Evolutionary conservation across 345 rosid species (phyloP), one percentile per base, ranked within the genome.

Genomic region (Pistacia integerrima): DNA sequence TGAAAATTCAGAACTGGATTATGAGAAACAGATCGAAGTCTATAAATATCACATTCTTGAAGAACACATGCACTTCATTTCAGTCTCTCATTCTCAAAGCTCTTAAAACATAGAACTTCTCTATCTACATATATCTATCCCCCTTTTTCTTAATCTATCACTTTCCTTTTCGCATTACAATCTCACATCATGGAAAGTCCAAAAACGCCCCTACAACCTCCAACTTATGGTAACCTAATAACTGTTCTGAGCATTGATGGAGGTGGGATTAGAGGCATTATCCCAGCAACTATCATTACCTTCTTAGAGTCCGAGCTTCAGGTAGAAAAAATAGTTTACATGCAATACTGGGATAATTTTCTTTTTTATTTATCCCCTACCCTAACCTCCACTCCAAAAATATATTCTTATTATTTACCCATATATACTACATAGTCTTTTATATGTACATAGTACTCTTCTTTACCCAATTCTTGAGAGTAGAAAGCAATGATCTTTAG

Each of bases 171-270:
- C 20, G 20, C 33, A 7, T 22, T 20, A 5, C 6, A 0, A 12
- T 54, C 57, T 22, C 64, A 2, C 11, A 1, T 57, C 12, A 73
- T 75, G 69, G 88, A 83, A 17, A 78, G 84, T 61, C 89, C 90
- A 16, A 68, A 79, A 81, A 82, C 90, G 30, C 89, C 90, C 36
- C 74, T 86, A 7, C 91, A 86, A 55, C 88, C 87, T 52, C 90
- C 91, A 4, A 82, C 88, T 14, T 74, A 70, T 56, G 91, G 91
- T 65, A 82, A 81, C 70, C 56, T 81, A 55, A 64, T 92, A 25
- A 92, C 94, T 20, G 69, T 92, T 62, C 94, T 90, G 30, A 88
- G 91, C 74, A 90, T 90, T 11, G 94, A 92, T 56, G 97, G 97
- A 2, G 94, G 97, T n/a, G 97, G 97, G 4, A 82, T 90, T 16